Conservation (phyloP, 2,329 filamentous ascomycete genomes). For the Colletotrichum tamarilloi region DNA sequence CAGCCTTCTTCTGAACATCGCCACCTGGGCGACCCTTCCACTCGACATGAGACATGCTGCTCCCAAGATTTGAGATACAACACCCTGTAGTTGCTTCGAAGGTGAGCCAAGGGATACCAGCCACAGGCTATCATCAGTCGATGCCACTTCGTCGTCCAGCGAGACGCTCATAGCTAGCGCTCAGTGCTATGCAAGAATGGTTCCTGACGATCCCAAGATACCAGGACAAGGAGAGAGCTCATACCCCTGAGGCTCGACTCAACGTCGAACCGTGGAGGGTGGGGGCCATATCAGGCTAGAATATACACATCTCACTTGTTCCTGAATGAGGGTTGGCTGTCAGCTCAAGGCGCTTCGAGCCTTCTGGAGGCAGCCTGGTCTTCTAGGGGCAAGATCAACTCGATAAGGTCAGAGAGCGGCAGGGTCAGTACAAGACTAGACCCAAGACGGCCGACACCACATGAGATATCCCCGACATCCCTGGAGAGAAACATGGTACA, state of each 20-base stretch:
- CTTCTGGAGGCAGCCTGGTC: slow-evolving; percentile 14
- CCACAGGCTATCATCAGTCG: slow-evolving; percentile 4
- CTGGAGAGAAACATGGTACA: background rate
- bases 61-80: background rate
- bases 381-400: slow-evolving; percentile 4
- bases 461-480: slow-evolving; percentile 2
- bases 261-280: background rate
- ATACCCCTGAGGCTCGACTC: slow-evolving; percentile 4
- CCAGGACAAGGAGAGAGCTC: background rate
- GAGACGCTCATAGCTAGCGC: slow-evolving; percentile 25
- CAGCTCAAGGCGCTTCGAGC: slow-evolving; percentile 12
- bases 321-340: slow-evolving; percentile 14
- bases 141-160: background rate
- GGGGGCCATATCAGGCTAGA: slow-evolving; percentile 12
- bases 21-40: background rate
- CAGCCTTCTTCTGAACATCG: background rate
- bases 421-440: slow-evolving; percentile 1
- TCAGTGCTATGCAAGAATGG: background rate
- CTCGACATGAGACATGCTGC: background rate
- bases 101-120: background rate
- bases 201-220: background rate
- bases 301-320: background rate
- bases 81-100: background rate
- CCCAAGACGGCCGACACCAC: slow-evolving; percentile 1
- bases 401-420: background rate